These are phyloP conservation scores for Pichia kluyveri DNA, from an alignment of 805 yeast species.

Conservation along the genomic window DNA sequence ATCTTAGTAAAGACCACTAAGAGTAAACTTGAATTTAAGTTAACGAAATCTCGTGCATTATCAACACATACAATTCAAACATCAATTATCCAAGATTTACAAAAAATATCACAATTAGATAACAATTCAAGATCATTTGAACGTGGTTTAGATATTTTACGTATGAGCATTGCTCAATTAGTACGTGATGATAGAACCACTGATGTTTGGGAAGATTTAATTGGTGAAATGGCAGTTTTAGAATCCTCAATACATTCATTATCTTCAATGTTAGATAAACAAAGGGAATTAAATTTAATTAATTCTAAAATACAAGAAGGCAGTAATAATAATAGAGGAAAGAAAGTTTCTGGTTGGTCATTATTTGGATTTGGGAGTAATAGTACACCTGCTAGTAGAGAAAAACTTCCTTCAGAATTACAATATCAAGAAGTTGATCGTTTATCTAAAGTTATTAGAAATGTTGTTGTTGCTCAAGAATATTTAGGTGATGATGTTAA, in stretches of 20 bases:
- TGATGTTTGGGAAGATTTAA: constrained; percentile 13
- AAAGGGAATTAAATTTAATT: neutral
- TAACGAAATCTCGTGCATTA: constrained; percentile 6
- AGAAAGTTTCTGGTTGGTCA: neutral
- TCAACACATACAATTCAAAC: constrained; percentile 6
- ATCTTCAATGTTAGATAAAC: constrained; percentile 5
- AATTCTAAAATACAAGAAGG: neutral
- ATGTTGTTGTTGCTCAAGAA: constrained; percentile 7
- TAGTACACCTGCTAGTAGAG: neutral
- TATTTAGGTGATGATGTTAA: constrained; percentile 11
- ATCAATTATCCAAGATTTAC: constrained; percentile 2
- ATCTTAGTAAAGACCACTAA: constrained; percentile 6
- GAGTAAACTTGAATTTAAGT: constrained; percentile 8
- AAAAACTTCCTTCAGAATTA: neutral
- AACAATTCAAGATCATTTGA: constrained; percentile 10
- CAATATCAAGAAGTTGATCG: constrained; percentile 3
- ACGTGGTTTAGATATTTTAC: constrained; percentile 7
- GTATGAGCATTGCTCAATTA: constrained; percentile 7
- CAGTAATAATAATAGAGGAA: neutral
- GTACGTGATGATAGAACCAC: constrained; percentile 10
- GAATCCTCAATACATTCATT: constrained; percentile 7
- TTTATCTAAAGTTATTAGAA: constrained; percentile 9
- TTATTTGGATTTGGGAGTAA: neutral
- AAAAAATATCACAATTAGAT: constrained; percentile 1
- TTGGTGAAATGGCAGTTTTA: constrained; percentile 10